Base-by-base conservation (phyloP, 2,329 filamentous ascomycete species). In the Keithomyces neogunnii region DNA sequence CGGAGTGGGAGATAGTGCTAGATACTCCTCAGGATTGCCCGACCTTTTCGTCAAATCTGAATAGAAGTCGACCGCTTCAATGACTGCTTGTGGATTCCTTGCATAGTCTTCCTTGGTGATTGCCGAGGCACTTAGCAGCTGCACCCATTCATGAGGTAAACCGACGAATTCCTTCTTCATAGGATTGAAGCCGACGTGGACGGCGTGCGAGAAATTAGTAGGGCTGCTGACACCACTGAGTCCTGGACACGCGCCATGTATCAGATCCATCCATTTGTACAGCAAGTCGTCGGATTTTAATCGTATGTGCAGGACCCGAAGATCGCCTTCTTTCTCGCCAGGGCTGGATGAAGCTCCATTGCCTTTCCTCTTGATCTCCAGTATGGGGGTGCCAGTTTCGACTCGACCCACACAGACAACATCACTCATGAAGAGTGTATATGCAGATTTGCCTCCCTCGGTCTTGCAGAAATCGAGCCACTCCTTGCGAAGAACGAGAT, bases 31-130 rank as follows among this genome's bases (percentile, higher is more conserved):
- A 8, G 84, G 84, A 63, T 88, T 82, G 51, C 89, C 82, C 48
- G 80, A 77, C 55, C 84, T 76, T 72, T 89, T 88, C 56, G 85
- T 84, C 44, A 90, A 85, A 67, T 89, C 86, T 1, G 86, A 87
- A 70, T 90, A 91, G 70, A 91, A 91, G 65, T 90, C 85, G 26
- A 91, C 73, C 42, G 88, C 87, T 65, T 91, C 87, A 51, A 88
- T 82, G 30, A 82, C 86, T 54, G 82, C 89, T 73, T 91, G 86
- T 3, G 92, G 92, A 63, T 97, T 96, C 64, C 92, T 90, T 71
- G 93, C 89, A 69, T 96, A 96, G 67, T 97, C 92, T 63, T 97
- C 92, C 69, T 96, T 95, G 53, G 92, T 96, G 63, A 97, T 92
- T 51, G 92, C 92, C 3, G 92, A 96, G 10, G 89, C 89, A 63